Base-by-base conservation (phyloP, 352 stramenopile genomes). In the Phytophthora colocasiae region DNA sequence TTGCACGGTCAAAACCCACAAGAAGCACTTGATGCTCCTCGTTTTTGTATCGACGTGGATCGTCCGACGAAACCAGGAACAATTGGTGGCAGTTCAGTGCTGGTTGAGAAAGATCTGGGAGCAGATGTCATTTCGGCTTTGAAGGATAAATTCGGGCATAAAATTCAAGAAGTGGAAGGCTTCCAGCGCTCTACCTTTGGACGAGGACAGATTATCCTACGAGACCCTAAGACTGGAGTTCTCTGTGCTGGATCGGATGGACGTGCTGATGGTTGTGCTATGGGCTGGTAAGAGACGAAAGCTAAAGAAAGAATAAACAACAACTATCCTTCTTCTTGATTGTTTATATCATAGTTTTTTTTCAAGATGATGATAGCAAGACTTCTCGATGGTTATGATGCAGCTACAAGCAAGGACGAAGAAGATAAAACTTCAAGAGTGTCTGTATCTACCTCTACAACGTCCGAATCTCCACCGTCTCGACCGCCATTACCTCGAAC, bases 171-270 rank as follows among this genome's bases (percentile, higher is more conserved):
- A 47, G 57, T 61, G 10, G 43, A 57, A 12, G 79, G 76, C 2
- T 39, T 74, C 7, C 56, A 76, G 29, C 78, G 89, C 15, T 49
- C 56, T 19, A 57, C 83, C 19, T 95, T 97, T 63, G 91, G 91
- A 24, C 77, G 87, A 11, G 90, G 80, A 1, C 89, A 98, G 75
- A 90, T 97, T 58, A 97, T 98, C 54, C 62, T 88, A 19, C 75
- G 78, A 51, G 80, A 97, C 63, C 81, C 80, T 12, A 65, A 70
- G 31, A 96, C 73, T 5, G 94, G 96, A 53, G 91, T 99, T 41
- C 80, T 98, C 34, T 98, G 91, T 77, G 96, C 90, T n/a, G 96
- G 97, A 19, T 98, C 92, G 4, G 97, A 99, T 77, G 92, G 93
- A 26, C 84, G 97, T 36, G 91, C 88, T 3, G 97, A 99, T 72